Conservation (phyloP, 768 basidiomycete genomes). For the Galerina marginata region DNA sequence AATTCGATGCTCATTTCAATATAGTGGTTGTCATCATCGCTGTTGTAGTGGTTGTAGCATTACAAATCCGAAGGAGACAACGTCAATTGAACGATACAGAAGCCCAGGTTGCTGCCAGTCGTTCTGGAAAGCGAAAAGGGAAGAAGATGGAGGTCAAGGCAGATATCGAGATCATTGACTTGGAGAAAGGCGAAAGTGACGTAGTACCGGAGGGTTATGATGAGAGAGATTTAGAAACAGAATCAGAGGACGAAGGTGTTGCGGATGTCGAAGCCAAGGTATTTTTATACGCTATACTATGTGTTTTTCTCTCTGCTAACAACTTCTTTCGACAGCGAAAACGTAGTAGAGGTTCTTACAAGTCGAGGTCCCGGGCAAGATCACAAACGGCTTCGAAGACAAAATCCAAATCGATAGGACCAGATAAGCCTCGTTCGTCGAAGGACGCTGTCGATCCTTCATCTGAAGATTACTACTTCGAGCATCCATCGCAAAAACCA, state of each 20-base stretch:
- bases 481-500: conserved; percentile 31
- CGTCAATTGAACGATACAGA: conserved; percentile 15
- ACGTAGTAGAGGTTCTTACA: conserved; percentile 1
- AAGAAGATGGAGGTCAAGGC: conserved; percentile 2
- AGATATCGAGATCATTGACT: conserved; percentile 13
- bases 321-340: background rate
- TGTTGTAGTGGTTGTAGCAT: conserved; percentile 29
- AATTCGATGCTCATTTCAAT: background rate
- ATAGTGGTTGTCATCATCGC: conserved; percentile 31
- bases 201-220: conserved; percentile 3
- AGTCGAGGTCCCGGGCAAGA: conserved; percentile 9
- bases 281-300: no score
- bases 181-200: conserved; percentile 13
- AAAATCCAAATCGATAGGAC: conserved; percentile 4
- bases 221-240: conserved; percentile 18
- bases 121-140: conserved; percentile 5
- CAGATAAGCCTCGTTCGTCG: conserved; percentile 8
- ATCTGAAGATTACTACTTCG: conserved; percentile 30
- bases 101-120: background rate
- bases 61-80: conserved; percentile 32
- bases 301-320: no score
- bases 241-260: conserved; percentile 6
- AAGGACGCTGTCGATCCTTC: conserved; percentile 11
- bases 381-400: conserved; percentile 2
- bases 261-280: background rate